These are phyloP conservation scores for Mallotus nudiflorus DNA, from an alignment of 345 rosid species.

Conservation along the genomic window DNA sequence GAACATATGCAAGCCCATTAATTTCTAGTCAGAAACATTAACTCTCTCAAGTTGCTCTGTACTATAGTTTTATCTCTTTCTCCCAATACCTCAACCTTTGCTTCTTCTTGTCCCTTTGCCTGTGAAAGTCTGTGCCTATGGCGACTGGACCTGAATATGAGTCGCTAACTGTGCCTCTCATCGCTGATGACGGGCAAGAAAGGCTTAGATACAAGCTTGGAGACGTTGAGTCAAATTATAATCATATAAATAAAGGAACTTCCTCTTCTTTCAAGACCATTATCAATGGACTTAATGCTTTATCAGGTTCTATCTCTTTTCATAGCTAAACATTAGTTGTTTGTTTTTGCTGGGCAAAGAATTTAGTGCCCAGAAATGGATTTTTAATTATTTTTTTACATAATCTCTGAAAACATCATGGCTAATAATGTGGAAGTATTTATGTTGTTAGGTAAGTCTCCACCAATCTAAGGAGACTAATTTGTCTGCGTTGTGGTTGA, in stretches of 20 bases:
- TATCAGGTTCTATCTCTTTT: constrained; percentile 50
- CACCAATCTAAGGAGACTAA: neutral
- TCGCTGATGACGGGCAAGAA: constrained; percentile 14
- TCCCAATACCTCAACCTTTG: too few relatives aligned
- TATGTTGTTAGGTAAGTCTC: neutral
- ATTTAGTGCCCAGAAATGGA: too few relatives aligned
- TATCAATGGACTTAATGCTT: constrained; percentile 65
- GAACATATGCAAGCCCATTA: too few relatives aligned
- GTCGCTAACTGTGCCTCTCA: constrained; percentile 21
- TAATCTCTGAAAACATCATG: too few relatives aligned
- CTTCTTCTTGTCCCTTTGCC: neutral
- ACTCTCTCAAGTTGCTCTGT: neutral
- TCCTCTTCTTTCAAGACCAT: constrained; percentile 55
- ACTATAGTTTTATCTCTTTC: too few relatives aligned
- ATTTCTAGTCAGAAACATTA: too few relatives aligned
- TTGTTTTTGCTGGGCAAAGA: too few relatives aligned
- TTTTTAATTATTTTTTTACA: too few relatives aligned
- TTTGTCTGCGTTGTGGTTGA: neutral
- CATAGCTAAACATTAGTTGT: too few relatives aligned
- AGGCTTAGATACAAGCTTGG: constrained; percentile 15
- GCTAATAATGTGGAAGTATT: too few relatives aligned
- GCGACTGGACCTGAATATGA: neutral
- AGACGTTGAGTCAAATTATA: constrained; percentile 31
- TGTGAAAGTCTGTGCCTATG: neutral
- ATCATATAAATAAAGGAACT: constrained; percentile 14